phyloP scores from a whole-genome alignment of 495 filamentous ascomycete species.

The Neurospora africana region DNA sequence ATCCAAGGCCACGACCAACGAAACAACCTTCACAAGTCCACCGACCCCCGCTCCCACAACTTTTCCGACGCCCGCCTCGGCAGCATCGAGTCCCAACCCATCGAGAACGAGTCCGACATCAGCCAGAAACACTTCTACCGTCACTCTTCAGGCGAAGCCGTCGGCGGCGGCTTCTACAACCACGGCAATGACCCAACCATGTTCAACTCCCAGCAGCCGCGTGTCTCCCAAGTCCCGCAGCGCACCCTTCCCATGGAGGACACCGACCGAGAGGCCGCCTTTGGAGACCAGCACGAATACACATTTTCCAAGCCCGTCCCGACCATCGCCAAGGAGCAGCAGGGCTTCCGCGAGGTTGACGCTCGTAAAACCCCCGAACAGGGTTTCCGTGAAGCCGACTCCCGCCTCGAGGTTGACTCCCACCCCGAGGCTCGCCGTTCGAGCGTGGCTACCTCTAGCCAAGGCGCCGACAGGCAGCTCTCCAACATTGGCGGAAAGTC shows the following conservation, averaged over 20 bases:
- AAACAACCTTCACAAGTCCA: conserved; percentile 24
- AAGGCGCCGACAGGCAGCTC: neutral
- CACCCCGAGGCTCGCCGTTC: neutral
- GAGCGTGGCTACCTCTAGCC: neutral
- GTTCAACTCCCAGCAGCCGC: neutral
- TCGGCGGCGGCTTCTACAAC: conserved; percentile 8
- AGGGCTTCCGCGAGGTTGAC: neutral
- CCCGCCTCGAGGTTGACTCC: neutral
- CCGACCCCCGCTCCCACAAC: conserved; percentile 20
- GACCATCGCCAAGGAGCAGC: neutral
- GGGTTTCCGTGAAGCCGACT: neutral
- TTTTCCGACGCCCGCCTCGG: conserved; percentile 25
- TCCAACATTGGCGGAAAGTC: neutral
- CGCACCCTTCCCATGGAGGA: neutral
- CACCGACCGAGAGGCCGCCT: neutral
- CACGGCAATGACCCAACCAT: neutral
- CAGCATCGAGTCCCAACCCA: conserved; percentile 6
- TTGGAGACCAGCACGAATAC: neutral
- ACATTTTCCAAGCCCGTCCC: neutral
- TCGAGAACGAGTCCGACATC: neutral
- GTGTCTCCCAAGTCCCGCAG: neutral
- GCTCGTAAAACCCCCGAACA: neutral
- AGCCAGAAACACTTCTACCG: neutral
- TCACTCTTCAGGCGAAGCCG: conserved; percentile 3
- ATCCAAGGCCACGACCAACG: conserved; percentile 6